Conservation (phyloP, 352 stramenopile species). For the Blastocystis sp. region DNA sequence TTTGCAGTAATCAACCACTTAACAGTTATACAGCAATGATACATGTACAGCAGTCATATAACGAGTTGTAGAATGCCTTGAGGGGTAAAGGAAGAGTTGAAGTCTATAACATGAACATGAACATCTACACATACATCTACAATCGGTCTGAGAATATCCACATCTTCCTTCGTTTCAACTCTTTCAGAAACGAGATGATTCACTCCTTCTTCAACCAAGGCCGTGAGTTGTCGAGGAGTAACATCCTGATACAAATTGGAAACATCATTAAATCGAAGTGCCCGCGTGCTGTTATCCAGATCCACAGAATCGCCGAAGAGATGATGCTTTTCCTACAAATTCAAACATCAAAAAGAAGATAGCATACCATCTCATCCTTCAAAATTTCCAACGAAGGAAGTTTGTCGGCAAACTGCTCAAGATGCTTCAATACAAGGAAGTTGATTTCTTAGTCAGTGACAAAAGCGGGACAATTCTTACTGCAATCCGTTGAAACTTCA, state of each 20-base stretch:
- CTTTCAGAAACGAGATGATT: slow-evolving; percentile 14
- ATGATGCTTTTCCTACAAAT: slow-evolving; percentile 37
- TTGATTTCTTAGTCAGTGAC: slow-evolving; percentile 37
- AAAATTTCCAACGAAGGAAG: slow-evolving; percentile 44
- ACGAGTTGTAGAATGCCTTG: background rate
- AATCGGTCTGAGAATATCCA: slow-evolving; percentile 38
- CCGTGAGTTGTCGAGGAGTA: slow-evolving; percentile 42
- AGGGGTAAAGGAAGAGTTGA: slow-evolving; percentile 5
- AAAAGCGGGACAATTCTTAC: too few relatives aligned
- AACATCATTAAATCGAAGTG: background rate
- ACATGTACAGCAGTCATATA: slow-evolving; percentile 34
- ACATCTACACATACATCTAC: background rate
- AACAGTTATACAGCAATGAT: background rate
- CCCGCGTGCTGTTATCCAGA: slow-evolving; percentile 9
- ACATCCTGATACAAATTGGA: slow-evolving; percentile 16
- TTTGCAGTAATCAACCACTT: slow-evolving; percentile 66
- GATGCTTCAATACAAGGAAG: slow-evolving; percentile 64
- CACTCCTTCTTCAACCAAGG: slow-evolving; percentile 35
- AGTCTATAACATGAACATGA: background rate
- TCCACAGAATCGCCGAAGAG: slow-evolving; percentile 52
- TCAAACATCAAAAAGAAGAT: background rate
- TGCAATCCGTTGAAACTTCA: too few relatives aligned
- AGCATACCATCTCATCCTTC: slow-evolving; percentile 41
- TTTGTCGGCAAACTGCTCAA: slow-evolving; percentile 52
- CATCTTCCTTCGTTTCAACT: background rate